Evolutionary conservation across 305 asterid species (phyloP), one percentile per base, ranked within the genome.

Genomic region (Rubia peregrina): DNA sequence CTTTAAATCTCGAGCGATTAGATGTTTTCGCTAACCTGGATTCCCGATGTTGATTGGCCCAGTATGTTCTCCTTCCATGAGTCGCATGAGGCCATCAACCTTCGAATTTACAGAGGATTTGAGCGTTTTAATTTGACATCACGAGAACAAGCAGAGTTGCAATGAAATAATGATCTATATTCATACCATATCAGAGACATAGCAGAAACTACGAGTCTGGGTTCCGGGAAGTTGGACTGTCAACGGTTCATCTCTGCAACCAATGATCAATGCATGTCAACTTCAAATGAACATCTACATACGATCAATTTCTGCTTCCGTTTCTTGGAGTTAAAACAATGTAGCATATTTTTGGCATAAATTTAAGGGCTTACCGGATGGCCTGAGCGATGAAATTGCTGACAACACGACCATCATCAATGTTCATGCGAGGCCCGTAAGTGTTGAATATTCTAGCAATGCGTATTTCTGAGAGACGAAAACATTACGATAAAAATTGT

Each of bases 171-270:
- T 14, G n/a, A 26, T 55, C 55, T 40, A 26, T n/a, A 30, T 16
- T 7, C 67, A 12, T 81, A 81, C 85, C 80, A 75, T 78, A 78
- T 81, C 85, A 63, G 85, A 73, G 51, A 77, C 84, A 63, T 66
- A 80, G 76, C 83, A 80, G 78, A 80, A 82, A 69, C 86, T 82
- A 26, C 82, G 86, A 7, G 97, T 90, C 74, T 90, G 97, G n/a
- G 95, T 90, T 74, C 97, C 97, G 2, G 96, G 97, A 75, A 77
- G 74, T 61, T 88, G 95, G 62, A 88, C 95, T 6, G 95, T 88
- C 75, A 86, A 73, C 44, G 89, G 84, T 73, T 90, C 95, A 57
- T 85, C 84, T 3, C 96, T 90, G 84, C 76, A 68, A 42, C 63
- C 68, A 36, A 46, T 43, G 26, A 9, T 14, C 44, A 36, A 30